Evolutionary conservation across 352 stramenopile genomes (phyloP).

Genomic region (Globisporangium radiosum): DNA sequence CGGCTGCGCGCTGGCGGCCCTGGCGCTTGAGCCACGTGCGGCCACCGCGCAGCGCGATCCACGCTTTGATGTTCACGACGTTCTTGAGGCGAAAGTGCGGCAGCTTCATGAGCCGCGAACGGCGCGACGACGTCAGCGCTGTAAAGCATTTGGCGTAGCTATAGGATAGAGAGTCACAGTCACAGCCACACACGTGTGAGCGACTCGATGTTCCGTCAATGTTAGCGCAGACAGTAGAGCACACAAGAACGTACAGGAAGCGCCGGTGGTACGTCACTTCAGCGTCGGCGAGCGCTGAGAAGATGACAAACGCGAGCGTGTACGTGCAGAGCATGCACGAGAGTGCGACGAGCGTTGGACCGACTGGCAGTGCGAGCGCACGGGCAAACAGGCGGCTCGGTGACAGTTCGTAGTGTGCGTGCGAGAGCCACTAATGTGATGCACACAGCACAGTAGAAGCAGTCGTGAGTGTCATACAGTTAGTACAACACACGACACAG

Average conservation of each 20-base stretch:
- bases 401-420: constrained; percentile 26
- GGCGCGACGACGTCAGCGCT: constrained; percentile 78
- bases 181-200: constrained; percentile 2
- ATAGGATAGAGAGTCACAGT: neutral
- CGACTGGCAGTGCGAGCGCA: constrained; percentile 13
- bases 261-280: constrained; percentile 83
- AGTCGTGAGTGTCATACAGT: too few relatives aligned
- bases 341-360: constrained; percentile 44
- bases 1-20: constrained; percentile 72
- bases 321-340: constrained; percentile 73
- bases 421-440: constrained; percentile 19
- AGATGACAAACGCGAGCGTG: constrained; percentile 66
- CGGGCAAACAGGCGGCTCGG: constrained; percentile 18
- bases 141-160: constrained; percentile 89
- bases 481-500: too few relatives aligned
- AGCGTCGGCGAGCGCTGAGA: constrained; percentile 68
- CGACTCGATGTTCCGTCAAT: too few relatives aligned
- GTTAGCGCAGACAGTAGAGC: neutral
- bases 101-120: constrained; percentile 75
- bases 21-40: constrained; percentile 87
- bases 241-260: constrained; percentile 45
- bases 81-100: constrained; percentile 89
- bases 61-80: constrained; percentile 88
- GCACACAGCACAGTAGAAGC: constrained; percentile 1
- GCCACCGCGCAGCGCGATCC: constrained; percentile 82